A percentile compares a stretch with the other conserved stretches of the same genome.
Evolutionary conservation across 768 basidiomycete genomes (phyloP).

Genomic region (Trametes elegans): DNA sequence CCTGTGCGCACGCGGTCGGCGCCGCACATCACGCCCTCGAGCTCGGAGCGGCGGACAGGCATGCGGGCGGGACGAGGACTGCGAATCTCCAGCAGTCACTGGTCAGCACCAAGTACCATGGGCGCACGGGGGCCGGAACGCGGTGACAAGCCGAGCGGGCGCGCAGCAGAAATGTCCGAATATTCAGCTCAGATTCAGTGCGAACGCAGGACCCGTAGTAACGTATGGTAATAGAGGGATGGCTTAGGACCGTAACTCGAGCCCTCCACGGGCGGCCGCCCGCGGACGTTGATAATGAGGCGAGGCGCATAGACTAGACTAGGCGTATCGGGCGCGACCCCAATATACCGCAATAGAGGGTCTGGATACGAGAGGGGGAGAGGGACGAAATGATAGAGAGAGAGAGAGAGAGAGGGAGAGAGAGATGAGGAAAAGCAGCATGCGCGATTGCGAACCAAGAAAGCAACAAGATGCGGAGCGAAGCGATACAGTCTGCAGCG

Average conservation of each 20-base stretch:
- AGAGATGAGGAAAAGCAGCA: background rate
- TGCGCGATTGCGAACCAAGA: slow-evolving; percentile 12
- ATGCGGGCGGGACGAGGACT: too few species aligned
- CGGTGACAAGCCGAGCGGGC: background rate
- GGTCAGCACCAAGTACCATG: too few species aligned
- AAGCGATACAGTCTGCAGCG: slow-evolving; percentile 13
- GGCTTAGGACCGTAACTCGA: background rate
- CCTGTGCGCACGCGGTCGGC: too few species aligned
- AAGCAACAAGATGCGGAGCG: slow-evolving; percentile 9
- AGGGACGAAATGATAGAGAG: background rate
- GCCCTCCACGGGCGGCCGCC: background rate
- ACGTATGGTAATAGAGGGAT: background rate
- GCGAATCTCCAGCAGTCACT: too few species aligned
- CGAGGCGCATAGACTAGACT: background rate
- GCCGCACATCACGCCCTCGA: too few species aligned
- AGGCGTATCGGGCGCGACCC: too few species aligned
- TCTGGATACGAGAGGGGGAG: background rate
- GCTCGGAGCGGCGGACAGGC: too few species aligned
- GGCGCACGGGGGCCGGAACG: too few species aligned
- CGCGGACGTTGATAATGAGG: background rate
- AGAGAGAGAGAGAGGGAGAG: background rate
- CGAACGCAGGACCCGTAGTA: background rate
- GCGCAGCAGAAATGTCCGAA: background rate
- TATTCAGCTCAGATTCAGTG: background rate
- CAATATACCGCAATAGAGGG: too few species aligned